Percentiles rank a stretch among this genome's conserved stretches.
These are phyloP conservation scores for Talaromyces sp. DNA, from an alignment of 2,329 filamentous ascomycete genomes.

Conservation along the genomic window DNA sequence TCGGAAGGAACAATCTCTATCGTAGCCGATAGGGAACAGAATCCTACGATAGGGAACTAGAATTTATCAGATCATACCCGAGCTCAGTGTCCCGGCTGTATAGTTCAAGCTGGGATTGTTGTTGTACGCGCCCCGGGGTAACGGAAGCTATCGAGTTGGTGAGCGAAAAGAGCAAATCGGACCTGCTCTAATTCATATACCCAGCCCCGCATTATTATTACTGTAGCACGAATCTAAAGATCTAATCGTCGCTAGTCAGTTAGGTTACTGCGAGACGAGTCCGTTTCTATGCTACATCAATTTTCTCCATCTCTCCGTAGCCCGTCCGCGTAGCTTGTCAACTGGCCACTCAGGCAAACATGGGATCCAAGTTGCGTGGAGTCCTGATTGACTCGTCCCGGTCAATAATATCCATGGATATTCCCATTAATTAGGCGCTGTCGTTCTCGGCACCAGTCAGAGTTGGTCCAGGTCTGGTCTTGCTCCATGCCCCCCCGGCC, in stretches of 20 bases:
- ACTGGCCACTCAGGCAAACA: background rate
- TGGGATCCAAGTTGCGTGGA: background rate
- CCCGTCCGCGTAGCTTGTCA: background rate
- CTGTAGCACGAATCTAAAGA: background rate
- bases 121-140: constrained; percentile 6
- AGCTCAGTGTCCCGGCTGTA: background rate
- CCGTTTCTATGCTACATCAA: background rate
- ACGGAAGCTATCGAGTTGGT: constrained; percentile 10
- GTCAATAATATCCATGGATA: background rate
- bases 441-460: background rate
- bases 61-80: background rate
- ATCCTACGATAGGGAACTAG: background rate
- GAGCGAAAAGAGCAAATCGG: background rate
- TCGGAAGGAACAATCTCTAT: background rate
- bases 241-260: background rate
- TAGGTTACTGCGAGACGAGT: background rate
- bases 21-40: background rate
- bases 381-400: background rate
- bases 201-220: background rate
- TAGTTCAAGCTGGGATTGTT: background rate
- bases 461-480: background rate
- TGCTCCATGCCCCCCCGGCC: background rate
- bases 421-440: background rate
- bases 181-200: background rate
- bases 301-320: constrained; percentile 6